Evolutionary conservation across 805 yeast species (phyloP), one percentile per base, ranked within the genome.

Genomic region (Candida andamanensis): DNA sequence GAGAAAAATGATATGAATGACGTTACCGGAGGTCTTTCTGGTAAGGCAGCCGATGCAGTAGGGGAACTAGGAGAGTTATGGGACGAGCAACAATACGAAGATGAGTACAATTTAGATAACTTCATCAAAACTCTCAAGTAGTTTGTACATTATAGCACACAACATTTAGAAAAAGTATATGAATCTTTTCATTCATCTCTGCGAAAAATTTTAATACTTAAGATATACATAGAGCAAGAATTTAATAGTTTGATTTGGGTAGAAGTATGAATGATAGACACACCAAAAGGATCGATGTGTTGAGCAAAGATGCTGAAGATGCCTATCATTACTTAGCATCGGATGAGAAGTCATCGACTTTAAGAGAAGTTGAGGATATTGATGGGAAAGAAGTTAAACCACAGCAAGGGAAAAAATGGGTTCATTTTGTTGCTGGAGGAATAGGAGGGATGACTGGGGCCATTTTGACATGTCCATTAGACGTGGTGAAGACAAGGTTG

Each of bases 381-480:
- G 18, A 21, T 22, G 30, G 18, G 34, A 24, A 26, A 14, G 17
- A 13, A 20, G 25, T 24, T 8, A 3, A 15, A 15, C 34, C 33
- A 33, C 36, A 40, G 26, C 59, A 36, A 44, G 42, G 46, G 4
- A 54, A 51, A 33, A 60, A 58, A 29, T 66, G 72, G 90, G 86
- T 82, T 5, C 90, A 83, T 58, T 84, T 84, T 52, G 84, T 84
- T n/a, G 89, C 94, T 9, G 94, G 92, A 30, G 95, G 95, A 10
- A 55, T 85, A 16, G 99, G 97, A 20, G 99, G 98, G 11, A 92
- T 92, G 97, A 85, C 90, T 18, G 99, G 99, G 16, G 95, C 98
- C 2, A 62, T 90, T 3, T 79, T 78, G 33, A 92, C 99, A 0
- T 81, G 95, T 46, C 99, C 99, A 1, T 75, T 92, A 40, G 99